phyloP scores from a whole-genome alignment of 352 stramenopile species.

The Globisporangium middletonii region DNA sequence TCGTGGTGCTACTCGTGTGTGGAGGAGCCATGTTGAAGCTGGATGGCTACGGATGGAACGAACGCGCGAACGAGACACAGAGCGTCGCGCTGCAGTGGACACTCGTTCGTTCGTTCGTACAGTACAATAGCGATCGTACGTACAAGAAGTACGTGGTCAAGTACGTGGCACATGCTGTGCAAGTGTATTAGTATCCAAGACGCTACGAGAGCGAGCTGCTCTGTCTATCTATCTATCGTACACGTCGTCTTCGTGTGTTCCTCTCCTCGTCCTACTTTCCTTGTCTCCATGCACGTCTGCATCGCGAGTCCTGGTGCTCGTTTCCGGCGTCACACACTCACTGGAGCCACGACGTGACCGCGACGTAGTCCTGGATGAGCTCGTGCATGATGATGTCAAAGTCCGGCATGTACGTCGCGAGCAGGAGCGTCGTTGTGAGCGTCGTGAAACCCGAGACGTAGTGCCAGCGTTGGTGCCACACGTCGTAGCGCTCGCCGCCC shows the following conservation, averaged over 20 bases:
- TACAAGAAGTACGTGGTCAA: background rate
- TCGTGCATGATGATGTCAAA: slow-evolving; percentile 79
- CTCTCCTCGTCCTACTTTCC: background rate
- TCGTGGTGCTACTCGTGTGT: too few relatives aligned
- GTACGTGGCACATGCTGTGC: too few relatives aligned
- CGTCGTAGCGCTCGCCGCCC: slow-evolving; percentile 64
- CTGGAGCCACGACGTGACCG: slow-evolving; percentile 41
- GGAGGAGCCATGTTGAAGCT: too few relatives aligned
- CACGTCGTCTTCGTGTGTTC: background rate
- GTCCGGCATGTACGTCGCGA: slow-evolving; percentile 69
- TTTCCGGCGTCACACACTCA: slow-evolving; percentile 1
- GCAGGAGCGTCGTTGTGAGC: slow-evolving; percentile 65
- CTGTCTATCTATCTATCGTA: background rate
- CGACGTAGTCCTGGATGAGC: slow-evolving; percentile 51
- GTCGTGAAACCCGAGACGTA: slow-evolving; percentile 77
- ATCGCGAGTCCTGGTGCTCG: background rate
- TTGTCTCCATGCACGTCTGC: background rate
- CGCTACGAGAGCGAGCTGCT: background rate
- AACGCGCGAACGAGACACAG: too few relatives aligned
- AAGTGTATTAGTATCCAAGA: background rate
- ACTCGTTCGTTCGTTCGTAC: too few relatives aligned
- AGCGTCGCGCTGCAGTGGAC: too few relatives aligned
- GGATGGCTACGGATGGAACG: too few relatives aligned
- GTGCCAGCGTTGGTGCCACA: slow-evolving; percentile 79
- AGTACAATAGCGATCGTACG: background rate